A percentile compares a stretch with the other conserved stretches of the same genome.
These are phyloP conservation scores for Ceratocystis ficicola DNA, from an alignment of 2,329 filamentous ascomycete genomes.

Conservation along the genomic window DNA sequence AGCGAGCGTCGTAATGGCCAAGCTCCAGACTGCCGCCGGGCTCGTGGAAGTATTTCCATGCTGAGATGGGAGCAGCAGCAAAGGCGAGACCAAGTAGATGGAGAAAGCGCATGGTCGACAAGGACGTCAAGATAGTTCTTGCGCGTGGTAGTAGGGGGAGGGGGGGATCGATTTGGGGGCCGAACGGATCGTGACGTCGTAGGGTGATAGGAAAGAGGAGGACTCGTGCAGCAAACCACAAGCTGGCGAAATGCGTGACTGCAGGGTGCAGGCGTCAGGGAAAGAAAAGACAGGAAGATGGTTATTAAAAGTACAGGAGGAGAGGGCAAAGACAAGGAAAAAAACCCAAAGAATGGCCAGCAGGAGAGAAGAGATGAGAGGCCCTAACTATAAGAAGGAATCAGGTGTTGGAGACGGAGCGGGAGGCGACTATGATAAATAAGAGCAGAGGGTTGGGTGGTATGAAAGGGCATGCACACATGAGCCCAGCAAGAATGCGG, in stretches of 20 bases:
- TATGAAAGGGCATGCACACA: neutral
- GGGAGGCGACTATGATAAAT: neutral
- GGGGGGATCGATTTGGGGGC: neutral
- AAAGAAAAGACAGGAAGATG: neutral
- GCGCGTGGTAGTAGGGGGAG: neutral
- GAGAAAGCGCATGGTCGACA: slow-evolving; percentile 20
- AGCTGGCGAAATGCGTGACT: neutral
- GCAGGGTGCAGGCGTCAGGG: neutral
- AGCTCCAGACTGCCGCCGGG: slow-evolving; percentile 47
- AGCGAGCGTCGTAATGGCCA: slow-evolving; percentile 64
- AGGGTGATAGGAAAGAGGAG: neutral
- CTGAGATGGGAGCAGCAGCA: slow-evolving; percentile 18
- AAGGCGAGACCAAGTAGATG: slow-evolving; percentile 18
- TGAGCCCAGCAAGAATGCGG: neutral
- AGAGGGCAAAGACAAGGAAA: neutral
- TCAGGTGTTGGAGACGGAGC: neutral
- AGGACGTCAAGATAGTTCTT: neutral
- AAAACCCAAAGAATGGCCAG: too few species aligned
- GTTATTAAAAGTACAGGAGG: neutral
- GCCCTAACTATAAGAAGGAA: too few species aligned
- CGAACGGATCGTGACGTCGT: neutral
- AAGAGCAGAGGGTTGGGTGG: neutral
- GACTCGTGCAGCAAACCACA: too few species aligned
- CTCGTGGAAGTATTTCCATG: slow-evolving; percentile 54
- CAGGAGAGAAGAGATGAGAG: too few species aligned